Percentiles rank a stretch among this genome's conserved stretches.
phyloP scores from a whole-genome alignment of 805 yeast species.

The Kregervanrija pseudodelftensis region DNA sequence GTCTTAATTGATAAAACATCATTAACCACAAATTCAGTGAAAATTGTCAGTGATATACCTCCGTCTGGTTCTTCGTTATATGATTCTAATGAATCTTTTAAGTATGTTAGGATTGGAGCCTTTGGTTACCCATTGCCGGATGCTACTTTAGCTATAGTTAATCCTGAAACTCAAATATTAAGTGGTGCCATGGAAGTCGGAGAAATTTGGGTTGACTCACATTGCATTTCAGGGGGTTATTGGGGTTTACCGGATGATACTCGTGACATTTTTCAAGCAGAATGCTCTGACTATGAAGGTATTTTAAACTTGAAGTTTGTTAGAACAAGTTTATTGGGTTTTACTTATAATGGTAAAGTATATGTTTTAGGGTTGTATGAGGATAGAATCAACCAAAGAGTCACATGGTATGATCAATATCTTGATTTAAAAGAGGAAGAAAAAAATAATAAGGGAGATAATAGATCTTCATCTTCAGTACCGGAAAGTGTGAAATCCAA shows the following conservation, averaged over 20 bases:
- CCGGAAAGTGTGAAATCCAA: neutral
- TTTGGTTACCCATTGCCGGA: conserved; percentile 95
- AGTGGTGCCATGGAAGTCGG: conserved; percentile 79
- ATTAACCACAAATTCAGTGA: conserved; percentile 62
- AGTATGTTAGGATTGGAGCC: conserved; percentile 69
- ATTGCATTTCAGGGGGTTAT: conserved; percentile 84
- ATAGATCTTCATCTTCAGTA: neutral
- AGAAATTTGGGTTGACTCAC: conserved; percentile 96
- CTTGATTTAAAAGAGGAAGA: conserved; percentile 13
- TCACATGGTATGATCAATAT: conserved; percentile 56
- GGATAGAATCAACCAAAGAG: conserved; percentile 77
- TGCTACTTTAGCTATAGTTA: conserved; percentile 87
- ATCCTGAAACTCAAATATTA: conserved; percentile 79
- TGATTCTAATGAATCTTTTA: conserved; percentile 33
- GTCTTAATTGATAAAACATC: conserved; percentile 68
- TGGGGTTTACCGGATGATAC: conserved; percentile 69
- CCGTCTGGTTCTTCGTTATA: conserved; percentile 39
- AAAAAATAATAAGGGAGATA: neutral
- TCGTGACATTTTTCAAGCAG: conserved; percentile 71
- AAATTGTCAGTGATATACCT: conserved; percentile 55
- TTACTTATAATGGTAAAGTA: conserved; percentile 78
- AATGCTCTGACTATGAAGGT: conserved; percentile 68
- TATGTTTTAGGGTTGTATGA: conserved; percentile 87
- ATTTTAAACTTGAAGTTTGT: conserved; percentile 69
- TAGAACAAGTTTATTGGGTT: conserved; percentile 88